Evolutionary conservation across 1,139 yeast genomes (phyloP), one percentile per base, ranked within the genome.

Genomic region (Ashbya aceris): DNA sequence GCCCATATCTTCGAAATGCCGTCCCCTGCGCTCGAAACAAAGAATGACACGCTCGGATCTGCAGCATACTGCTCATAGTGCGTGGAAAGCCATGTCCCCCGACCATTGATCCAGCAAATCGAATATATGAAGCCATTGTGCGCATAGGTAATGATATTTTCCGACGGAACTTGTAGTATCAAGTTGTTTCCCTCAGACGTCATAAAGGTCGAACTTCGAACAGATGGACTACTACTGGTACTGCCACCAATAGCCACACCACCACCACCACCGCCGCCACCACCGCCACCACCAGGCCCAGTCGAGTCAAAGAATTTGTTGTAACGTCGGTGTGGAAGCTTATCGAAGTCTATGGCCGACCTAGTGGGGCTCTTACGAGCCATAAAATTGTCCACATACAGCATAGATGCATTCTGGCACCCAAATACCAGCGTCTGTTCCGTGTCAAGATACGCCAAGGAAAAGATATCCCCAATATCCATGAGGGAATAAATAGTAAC

Each of bases 381-480:
- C 39, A 59, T 50, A 37, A 57, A 55, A 40, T 69, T 67, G 30
- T 60, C 60, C 48, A 85, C 77, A 80, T 85, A 89, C 33, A 85
- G 74, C 17, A 91, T 74, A 1, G 91, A 76, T 1, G 97, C 96
- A 58, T 89, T 89, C 60, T 91, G 97, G 8, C 95, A 81, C 1
- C 98, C 98, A 51, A 86, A 75, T 50, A 80, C 85, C 8, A 91
- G 66, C 0, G 86, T 76, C 39, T 77, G 73, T 10, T 74, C 60
- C 1, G 65, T 52, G 14, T 76, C 76, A 27, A 81, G 73, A 78
- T 93, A 86, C 4, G 79, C 74, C 29, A 91, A 66, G 4, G 95
- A 82, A 58, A 91, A 89, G 13, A 91, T 82, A 60, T 91, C 98
- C 35, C 98, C 98, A 40, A 91, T 83, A 63, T 91, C 98, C 36